Evolutionary conservation across 306 rosid genomes (phyloP).

Genomic region (Datisca glomerata): DNA sequence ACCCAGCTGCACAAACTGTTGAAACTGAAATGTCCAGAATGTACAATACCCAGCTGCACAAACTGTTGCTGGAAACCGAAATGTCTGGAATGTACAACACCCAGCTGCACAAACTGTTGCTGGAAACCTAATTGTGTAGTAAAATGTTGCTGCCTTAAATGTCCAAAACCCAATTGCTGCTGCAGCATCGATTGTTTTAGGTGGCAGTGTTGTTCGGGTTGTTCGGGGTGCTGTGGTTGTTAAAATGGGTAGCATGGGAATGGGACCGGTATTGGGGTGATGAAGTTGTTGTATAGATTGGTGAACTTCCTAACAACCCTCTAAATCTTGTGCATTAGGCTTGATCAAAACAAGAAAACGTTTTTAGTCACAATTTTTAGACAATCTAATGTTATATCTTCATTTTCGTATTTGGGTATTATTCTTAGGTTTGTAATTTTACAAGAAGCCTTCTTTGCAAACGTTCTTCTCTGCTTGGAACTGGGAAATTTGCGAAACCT

Average conservation of each 20-base stretch:
- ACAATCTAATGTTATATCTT: no score
- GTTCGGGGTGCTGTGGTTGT: background rate
- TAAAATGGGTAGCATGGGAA: background rate
- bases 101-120: constrained; percentile 32
- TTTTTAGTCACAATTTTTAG: no score
- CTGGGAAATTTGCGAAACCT: no score
- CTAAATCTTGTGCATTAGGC: background rate
- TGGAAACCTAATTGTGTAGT: constrained; percentile 18
- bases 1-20: constrained; percentile 22
- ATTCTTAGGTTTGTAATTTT: no score
- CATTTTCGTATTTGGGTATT: no score
- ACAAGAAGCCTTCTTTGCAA: no score
- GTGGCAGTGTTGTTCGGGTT: no score
- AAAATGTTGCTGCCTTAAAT: background rate
- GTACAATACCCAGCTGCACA: constrained; percentile 14
- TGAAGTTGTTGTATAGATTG: background rate
- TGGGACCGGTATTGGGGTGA: background rate
- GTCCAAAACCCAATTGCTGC: background rate
- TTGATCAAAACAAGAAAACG: no score
- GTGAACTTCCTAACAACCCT: background rate
- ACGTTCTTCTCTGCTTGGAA: no score
- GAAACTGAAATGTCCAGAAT: constrained; percentile 15
- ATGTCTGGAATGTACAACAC: constrained; percentile 14
- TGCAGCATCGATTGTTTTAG: no score
- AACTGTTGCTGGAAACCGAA: constrained; percentile 21